Evolutionary conservation across 768 basidiomycete species (phyloP).

Genomic region (Vararia minispora): DNA sequence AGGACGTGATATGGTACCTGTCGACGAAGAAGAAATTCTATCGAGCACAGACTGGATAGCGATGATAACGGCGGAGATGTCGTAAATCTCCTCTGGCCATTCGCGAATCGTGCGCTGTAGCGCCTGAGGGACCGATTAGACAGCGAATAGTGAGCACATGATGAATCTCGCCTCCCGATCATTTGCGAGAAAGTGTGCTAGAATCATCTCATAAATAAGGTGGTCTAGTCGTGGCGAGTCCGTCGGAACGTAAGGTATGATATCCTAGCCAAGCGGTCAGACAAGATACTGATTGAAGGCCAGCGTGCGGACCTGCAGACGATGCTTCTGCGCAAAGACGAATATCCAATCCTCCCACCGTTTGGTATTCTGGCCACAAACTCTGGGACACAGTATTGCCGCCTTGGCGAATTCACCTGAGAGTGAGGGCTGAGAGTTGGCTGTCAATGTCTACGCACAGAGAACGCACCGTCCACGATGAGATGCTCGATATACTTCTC

Average conservation of each 20-base stretch:
- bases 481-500: conserved; percentile 80
- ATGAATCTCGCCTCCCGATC: conserved; percentile 47
- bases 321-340: conserved; percentile 68
- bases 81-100: conserved; percentile 91
- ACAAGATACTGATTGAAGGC: background rate
- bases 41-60: conserved; percentile 80
- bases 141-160: background rate
- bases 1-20: conserved; percentile 20
- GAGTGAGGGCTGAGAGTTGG: background rate
- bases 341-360: conserved; percentile 98
- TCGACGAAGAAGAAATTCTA: conserved; percentile 37
- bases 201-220: conserved; percentile 90
- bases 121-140: conserved; percentile 31
- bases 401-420: conserved; percentile 64
- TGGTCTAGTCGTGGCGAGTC: conserved; percentile 69
- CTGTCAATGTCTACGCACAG: background rate
- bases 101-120: conserved; percentile 68
- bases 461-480: conserved; percentile 56
- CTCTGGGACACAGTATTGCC: conserved; percentile 73
- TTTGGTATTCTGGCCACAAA: conserved; percentile 67
- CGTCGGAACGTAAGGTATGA: conserved; percentile 86
- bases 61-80: conserved; percentile 77
- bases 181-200: conserved; percentile 74
- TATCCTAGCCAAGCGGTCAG: conserved; percentile 36
- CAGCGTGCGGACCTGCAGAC: conserved; percentile 51